Percentiles rank a stretch among this genome's conserved stretches.
Conservation (phyloP, 805 yeast genomes). For the Torulaspora delbrueckii region DNA sequence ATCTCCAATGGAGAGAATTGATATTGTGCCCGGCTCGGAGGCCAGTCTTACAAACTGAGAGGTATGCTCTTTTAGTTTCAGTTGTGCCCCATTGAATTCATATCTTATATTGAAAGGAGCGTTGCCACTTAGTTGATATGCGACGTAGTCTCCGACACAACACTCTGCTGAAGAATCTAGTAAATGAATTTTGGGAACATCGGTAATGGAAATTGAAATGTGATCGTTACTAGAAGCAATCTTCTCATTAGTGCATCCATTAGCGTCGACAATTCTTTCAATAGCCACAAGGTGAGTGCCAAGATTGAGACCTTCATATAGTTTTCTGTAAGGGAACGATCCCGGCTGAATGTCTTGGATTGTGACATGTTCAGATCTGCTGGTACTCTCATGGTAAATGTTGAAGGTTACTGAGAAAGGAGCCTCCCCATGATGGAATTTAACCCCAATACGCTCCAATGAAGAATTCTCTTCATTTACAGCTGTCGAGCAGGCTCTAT, state of each 20-base stretch:
- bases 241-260: slow-evolving; percentile 57
- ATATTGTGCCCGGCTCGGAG: slow-evolving; percentile 71
- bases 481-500: slow-evolving; percentile 47
- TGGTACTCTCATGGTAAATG: slow-evolving; percentile 56
- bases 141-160: slow-evolving; percentile 90
- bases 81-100: slow-evolving; percentile 57
- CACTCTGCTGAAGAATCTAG: slow-evolving; percentile 45
- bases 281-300: slow-evolving; percentile 68
- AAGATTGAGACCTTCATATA: slow-evolving; percentile 51
- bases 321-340: slow-evolving; percentile 37
- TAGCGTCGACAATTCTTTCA: slow-evolving; percentile 55
- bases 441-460: slow-evolving; percentile 50
- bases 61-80: slow-evolving; percentile 50
- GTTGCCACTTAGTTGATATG: slow-evolving; percentile 68
- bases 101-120: slow-evolving; percentile 78
- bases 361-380: slow-evolving; percentile 44
- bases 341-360: slow-evolving; percentile 41
- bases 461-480: slow-evolving; percentile 32
- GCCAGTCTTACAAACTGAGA: slow-evolving; percentile 65
- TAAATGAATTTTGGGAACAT: slow-evolving; percentile 62
- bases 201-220: slow-evolving; percentile 59
- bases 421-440: slow-evolving; percentile 47
- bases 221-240: slow-evolving; percentile 37
- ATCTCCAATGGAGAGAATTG: slow-evolving; percentile 66
- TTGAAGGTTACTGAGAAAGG: slow-evolving; percentile 59